Percentiles rank a stretch among this genome's conserved stretches.
phyloP scores from a whole-genome alignment of 495 filamentous ascomycete species.

The Evansstolkia leycettana region DNA sequence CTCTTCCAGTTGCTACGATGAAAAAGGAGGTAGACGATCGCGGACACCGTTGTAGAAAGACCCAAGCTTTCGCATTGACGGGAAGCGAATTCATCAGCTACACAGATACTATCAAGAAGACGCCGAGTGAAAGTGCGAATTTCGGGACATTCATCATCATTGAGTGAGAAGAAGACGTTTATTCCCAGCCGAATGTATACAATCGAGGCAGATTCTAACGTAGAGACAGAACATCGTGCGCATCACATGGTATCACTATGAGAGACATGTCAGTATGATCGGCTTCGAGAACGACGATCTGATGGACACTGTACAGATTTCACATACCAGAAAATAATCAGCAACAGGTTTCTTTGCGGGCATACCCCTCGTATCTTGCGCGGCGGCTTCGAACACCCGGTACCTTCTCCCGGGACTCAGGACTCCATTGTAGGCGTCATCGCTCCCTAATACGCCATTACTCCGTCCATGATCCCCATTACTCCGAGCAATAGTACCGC shows the following conservation, averaged over 20 bases:
- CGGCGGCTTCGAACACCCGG: constrained; percentile 90
- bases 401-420: constrained; percentile 80
- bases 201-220: background rate
- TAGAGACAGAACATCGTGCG: no score
- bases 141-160: background rate
- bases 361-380: constrained; percentile 95
- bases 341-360: constrained; percentile 97
- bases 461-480: constrained; percentile 65
- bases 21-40: no score
- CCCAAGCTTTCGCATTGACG: no score
- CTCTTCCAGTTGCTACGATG: no score
- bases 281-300: background rate
- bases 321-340: constrained; percentile 77
- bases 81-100: no score
- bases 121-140: no score
- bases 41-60: no score
- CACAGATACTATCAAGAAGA: no score
- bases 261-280: constrained; percentile 1
- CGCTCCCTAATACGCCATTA: constrained; percentile 32
- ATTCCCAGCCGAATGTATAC: background rate
- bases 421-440: constrained; percentile 25
- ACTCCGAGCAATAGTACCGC: constrained; percentile 62
- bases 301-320: background rate
- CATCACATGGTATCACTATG: constrained; percentile 9
- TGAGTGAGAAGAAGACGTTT: background rate